Base-by-base conservation (phyloP, 768 basidiomycete species). In the Boletus subparvulus region DNA sequence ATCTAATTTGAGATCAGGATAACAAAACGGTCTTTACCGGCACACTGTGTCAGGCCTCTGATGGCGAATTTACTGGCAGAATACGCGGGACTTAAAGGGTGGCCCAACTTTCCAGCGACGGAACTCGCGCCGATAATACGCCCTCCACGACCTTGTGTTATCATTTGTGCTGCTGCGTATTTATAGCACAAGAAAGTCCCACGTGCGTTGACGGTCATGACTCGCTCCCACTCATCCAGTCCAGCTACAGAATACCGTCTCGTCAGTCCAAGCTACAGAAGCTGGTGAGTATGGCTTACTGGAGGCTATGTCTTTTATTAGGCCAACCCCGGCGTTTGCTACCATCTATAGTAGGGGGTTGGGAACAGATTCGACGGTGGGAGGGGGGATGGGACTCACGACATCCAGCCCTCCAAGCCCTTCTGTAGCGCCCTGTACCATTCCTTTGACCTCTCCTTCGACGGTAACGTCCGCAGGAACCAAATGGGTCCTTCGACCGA, bases 121-220 rank as follows among this genome's bases (percentile, higher is more conserved):
- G 65, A 71, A 24, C 61, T 63, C 9, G 69, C 69, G 1, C 86
- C 80, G 28, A 86, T 77, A 56, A 88, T 82, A 17, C 80, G 74
- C 1, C 85, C 83, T 16, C 83, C 79, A 6, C 69, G 71, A 0
- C 79, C 77, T 69, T 82, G 81, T 10, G 63, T 54, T 10, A 84
- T 75, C 87, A 88, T 88, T 61, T 82, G 80, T 50, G 72, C 73
- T 17, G 82, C 85, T 2, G 85, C 87, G 56, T 85, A 76, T 51
- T 86, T 83, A 44, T 86, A 87, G 65, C 83, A 86, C 57, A 83
- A 76, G 71, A 82, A 85, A 3, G 77, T 71, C 37, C 84, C 85
- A 51, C 81, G 78, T 57, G 78, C 74, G 61, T 88, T 87, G 61
- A 86, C 71, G 6, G 75, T 71, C 57, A 80, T 70, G 8, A 71